Evolutionary conservation across 495 filamentous ascomycete species (phyloP).

Genomic region (Haplographium delicatum): DNA sequence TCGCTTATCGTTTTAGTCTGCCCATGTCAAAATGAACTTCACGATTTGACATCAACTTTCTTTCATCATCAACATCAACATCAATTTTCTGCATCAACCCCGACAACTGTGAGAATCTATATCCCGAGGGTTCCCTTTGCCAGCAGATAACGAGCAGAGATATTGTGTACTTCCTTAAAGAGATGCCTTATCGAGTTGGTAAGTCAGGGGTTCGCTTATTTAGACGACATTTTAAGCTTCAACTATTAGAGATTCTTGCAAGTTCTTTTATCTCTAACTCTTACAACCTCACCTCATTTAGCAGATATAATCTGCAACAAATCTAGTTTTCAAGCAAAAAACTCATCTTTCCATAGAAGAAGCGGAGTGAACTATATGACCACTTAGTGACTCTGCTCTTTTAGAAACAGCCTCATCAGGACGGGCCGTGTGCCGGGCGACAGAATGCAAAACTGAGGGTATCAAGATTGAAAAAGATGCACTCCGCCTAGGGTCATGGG

Average conservation of each 20-base stretch:
- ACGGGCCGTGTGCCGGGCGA: slow-evolving; percentile 18
- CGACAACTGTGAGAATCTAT: neutral
- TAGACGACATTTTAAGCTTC: neutral
- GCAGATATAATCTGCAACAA: neutral
- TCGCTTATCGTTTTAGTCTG: neutral
- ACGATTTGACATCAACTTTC: neutral
- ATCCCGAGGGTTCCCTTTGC: neutral
- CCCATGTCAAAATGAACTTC: neutral
- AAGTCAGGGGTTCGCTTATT: too few relatives aligned
- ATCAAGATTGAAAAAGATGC: slow-evolving; percentile 62
- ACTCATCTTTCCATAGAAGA: too few relatives aligned
- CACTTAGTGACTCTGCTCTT: neutral
- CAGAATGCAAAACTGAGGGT: slow-evolving; percentile 20
- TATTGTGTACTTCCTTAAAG: neutral
- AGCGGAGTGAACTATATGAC: too few relatives aligned
- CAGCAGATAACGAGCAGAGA: neutral
- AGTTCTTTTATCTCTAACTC: neutral
- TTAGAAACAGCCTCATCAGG: slow-evolving; percentile 17
- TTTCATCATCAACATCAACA: neutral
- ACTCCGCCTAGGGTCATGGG: slow-evolving; percentile 55
- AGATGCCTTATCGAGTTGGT: slow-evolving; percentile 26
- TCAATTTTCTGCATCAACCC: neutral
- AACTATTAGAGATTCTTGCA: neutral
- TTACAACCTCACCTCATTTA: neutral
- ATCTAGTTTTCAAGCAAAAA: neutral